Conservation (phyloP, 768 basidiomycete genomes). For the Fomitopsis serialis region DNA sequence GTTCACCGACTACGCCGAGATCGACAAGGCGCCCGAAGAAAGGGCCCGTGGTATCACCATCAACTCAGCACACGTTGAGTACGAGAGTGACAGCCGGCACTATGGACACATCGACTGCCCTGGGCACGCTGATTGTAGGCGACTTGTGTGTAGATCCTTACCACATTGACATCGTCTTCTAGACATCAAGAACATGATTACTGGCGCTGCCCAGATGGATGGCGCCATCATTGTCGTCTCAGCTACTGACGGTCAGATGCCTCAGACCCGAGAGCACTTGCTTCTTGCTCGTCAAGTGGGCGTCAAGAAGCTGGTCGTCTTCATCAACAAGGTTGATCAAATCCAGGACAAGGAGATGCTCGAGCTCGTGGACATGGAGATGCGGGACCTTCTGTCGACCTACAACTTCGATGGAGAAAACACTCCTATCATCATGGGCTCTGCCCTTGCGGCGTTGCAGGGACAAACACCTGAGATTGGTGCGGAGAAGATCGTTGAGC, state of each 20-base stretch:
- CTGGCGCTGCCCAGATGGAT: slow-evolving; percentile 97
- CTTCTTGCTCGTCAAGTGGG: slow-evolving; percentile 98
- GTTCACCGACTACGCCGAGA: slow-evolving; percentile 95
- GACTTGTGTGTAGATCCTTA: background rate
- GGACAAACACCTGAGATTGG: slow-evolving; percentile 80
- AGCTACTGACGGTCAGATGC: slow-evolving; percentile 99
- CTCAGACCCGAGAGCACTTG: slow-evolving; percentile 97
- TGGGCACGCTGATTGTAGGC: slow-evolving; percentile 89
- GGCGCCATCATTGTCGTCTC: slow-evolving; percentile 95
- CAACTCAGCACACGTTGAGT: slow-evolving; percentile 97
- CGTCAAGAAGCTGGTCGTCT: slow-evolving; percentile 94
- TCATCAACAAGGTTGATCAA: slow-evolving; percentile 99
- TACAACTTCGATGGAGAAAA: slow-evolving; percentile 97
- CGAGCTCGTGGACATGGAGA: slow-evolving; percentile 99
- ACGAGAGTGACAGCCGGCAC: slow-evolving; percentile 85
- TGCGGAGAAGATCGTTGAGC: slow-evolving; percentile 68
- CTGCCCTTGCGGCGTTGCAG: slow-evolving; percentile 92
- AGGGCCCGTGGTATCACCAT: slow-evolving; percentile 99
- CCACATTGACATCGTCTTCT: slow-evolving; percentile 7
- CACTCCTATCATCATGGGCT: slow-evolving; percentile 98
- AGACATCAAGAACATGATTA: slow-evolving; percentile 99
- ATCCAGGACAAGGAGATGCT: slow-evolving; percentile 97
- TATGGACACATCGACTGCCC: slow-evolving; percentile 99
- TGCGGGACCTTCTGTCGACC: slow-evolving; percentile 86
- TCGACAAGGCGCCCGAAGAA: slow-evolving; percentile 99